A percentile compares a stretch with the other conserved stretches of the same genome.
phyloP scores from a whole-genome alignment of 768 basidiomycete genomes.

The Cyclocybe cylindracea region DNA sequence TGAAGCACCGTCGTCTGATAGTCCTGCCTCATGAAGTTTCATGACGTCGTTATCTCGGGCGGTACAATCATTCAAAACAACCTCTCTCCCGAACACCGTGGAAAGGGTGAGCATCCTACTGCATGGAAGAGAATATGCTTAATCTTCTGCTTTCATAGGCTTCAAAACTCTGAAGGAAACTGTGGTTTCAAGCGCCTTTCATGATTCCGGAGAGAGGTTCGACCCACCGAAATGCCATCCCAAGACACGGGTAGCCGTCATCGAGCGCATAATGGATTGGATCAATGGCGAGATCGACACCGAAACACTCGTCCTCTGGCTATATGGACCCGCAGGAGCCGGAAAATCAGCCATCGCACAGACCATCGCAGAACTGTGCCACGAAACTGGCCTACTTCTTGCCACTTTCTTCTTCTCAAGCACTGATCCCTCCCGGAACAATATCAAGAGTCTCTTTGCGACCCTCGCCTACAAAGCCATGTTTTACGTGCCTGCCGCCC shows the following conservation, averaged over 20 bases:
- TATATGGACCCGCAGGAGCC: conserved; percentile 2
- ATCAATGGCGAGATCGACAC: not conserved
- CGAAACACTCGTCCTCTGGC: not conserved
- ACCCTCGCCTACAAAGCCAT: not conserved
- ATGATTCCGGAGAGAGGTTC: conserved; percentile 12
- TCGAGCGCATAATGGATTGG: conserved; percentile 5
- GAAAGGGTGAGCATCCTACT: too few relatives aligned
- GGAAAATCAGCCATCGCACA: conserved; percentile 5
- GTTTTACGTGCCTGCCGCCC: not conserved
- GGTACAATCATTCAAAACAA: too few relatives aligned
- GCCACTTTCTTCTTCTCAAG: conserved; percentile 5
- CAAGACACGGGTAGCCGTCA: conserved; percentile 5
- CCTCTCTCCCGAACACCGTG: too few relatives aligned
- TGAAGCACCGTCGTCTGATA: too few relatives aligned
- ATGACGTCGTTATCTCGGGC: too few relatives aligned
- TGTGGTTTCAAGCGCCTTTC: not conserved
- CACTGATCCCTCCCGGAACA: not conserved
- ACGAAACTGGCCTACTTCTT: not conserved
- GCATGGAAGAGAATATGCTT: too few relatives aligned
- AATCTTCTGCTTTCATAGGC: too few relatives aligned
- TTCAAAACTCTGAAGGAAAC: too few relatives aligned
- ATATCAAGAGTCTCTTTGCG: not conserved
- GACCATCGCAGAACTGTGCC: not conserved
- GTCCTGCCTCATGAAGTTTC: too few relatives aligned
- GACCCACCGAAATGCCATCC: conserved; percentile 13